A percentile compares a stretch with the other conserved stretches of the same genome.
Evolutionary conservation across 768 basidiomycete species (phyloP).

Genomic region (Naganishia vishniacii): DNA sequence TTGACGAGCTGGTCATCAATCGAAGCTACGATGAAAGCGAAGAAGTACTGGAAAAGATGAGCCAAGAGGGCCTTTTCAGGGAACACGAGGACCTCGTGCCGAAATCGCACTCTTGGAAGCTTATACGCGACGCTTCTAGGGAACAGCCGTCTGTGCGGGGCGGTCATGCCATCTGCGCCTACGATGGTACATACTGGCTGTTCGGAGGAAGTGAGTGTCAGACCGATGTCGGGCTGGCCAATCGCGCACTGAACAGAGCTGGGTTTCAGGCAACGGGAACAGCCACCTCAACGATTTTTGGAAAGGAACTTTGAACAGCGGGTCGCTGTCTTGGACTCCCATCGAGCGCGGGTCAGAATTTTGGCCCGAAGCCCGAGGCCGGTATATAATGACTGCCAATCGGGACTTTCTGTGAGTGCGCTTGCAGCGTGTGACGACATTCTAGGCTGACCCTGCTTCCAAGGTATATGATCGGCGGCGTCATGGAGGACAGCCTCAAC

Average conservation of each 20-base stretch:
- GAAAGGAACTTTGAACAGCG: background rate
- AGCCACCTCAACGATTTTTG: slow-evolving; percentile 11
- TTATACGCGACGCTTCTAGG: background rate
- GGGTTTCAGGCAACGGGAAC: background rate
- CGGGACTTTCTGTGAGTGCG: background rate
- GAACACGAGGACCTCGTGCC: background rate
- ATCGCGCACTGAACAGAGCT: background rate
- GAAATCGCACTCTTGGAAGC: slow-evolving; percentile 7
- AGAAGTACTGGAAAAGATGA: slow-evolving; percentile 17
- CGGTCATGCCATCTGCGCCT: slow-evolving; percentile 16
- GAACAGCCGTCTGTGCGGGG: slow-evolving; percentile 14
- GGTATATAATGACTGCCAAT: background rate
- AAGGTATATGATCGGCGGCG: slow-evolving; percentile 1
- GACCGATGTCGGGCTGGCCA: background rate
- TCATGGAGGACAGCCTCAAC: background rate
- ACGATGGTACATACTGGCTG: slow-evolving; percentile 17
- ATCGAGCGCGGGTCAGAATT: background rate
- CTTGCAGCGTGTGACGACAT: background rate
- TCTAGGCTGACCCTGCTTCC: background rate
- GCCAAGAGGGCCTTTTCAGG: slow-evolving; percentile 26
- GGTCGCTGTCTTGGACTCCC: background rate
- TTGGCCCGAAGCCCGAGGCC: background rate
- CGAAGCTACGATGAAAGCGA: slow-evolving; percentile 24
- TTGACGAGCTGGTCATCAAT: slow-evolving; percentile 25
- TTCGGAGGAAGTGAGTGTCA: slow-evolving; percentile 27